phyloP scores from a whole-genome alignment of 2,329 filamentous ascomycete genomes.

The Leptographium flavum region DNA sequence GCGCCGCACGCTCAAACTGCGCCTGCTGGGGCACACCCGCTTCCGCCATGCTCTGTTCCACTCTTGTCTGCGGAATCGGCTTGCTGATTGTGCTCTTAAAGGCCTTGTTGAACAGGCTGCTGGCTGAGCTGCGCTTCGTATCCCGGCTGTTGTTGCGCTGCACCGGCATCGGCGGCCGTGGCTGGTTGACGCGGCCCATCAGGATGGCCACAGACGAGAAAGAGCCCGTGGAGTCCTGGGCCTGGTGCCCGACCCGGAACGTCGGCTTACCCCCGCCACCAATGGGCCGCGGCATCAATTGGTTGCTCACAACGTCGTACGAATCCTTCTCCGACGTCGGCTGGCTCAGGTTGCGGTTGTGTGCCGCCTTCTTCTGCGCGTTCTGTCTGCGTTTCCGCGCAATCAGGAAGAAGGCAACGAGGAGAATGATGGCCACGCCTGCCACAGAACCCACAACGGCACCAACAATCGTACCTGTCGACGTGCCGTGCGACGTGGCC shows the following conservation, averaged over 20 bases:
- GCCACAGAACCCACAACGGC: slow-evolving; percentile 72
- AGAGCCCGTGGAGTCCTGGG: slow-evolving; percentile 39
- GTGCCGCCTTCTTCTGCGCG: slow-evolving; percentile 31
- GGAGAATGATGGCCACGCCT: slow-evolving; percentile 56
- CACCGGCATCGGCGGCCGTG: slow-evolving; percentile 21
- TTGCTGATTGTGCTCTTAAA: slow-evolving; percentile 50
- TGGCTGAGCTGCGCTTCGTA: slow-evolving; percentile 33
- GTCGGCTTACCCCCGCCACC: slow-evolving; percentile 17
- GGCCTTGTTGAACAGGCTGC: slow-evolving; percentile 46
- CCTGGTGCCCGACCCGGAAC: slow-evolving; percentile 37
- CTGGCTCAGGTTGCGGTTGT: slow-evolving; percentile 27
- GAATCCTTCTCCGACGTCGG: slow-evolving; percentile 41
- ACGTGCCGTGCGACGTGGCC: slow-evolving; percentile 11
- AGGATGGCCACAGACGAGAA: slow-evolving; percentile 51
- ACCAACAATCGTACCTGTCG: slow-evolving; percentile 52
- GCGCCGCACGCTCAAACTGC: slow-evolving; percentile 19
- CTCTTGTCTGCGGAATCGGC: slow-evolving; percentile 34
- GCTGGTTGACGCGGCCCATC: slow-evolving; percentile 45
- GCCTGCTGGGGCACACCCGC: slow-evolving; percentile 18
- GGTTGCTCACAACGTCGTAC: slow-evolving; percentile 31
- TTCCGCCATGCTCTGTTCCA: slow-evolving; percentile 3
- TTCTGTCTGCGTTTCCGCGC: slow-evolving; percentile 41
- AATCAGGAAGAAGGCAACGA: slow-evolving; percentile 56
- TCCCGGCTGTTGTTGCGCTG: slow-evolving; percentile 33
- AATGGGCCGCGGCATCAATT: slow-evolving; percentile 20